A percentile compares a stretch with the other conserved stretches of the same genome.
phyloP scores from a whole-genome alignment of 2,329 filamentous ascomycete species.

The Colletotrichum graminicola region DNA sequence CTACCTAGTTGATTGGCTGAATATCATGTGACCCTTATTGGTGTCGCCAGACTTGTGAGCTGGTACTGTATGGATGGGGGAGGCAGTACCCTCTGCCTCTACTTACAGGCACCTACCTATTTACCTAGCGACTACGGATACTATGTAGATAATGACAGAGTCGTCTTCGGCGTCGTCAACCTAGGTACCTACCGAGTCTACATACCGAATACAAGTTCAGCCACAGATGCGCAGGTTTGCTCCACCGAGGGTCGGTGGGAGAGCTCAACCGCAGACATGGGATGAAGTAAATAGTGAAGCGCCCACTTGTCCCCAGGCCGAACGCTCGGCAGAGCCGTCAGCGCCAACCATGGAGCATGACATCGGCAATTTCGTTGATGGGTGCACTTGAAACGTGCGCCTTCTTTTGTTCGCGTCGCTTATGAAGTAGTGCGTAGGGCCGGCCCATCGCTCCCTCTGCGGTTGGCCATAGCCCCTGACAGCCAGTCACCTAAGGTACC shows the following conservation, averaged over 20 bases:
- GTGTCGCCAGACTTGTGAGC: too few relatives aligned
- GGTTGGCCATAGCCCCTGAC: constrained; percentile 2
- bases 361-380: constrained; percentile 33
- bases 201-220: background rate
- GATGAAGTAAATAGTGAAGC: background rate
- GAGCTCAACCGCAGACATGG: background rate
- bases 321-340: constrained; percentile 4
- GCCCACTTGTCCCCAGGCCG: background rate
- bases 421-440: background rate
- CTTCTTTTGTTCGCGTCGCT: constrained; percentile 21
- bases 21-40: too few relatives aligned
- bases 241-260: background rate
- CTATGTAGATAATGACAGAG: background rate
- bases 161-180: background rate
- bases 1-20: too few relatives aligned
- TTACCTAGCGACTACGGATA: too few relatives aligned
- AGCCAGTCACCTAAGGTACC: too few relatives aligned
- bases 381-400: constrained; percentile 37
- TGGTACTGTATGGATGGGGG: too few relatives aligned
- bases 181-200: background rate
- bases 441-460: background rate
- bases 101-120: too few relatives aligned
- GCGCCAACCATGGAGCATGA: constrained; percentile 24
- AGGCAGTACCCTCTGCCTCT: too few relatives aligned
- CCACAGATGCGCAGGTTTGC: background rate